Conservation (phyloP, 441 rosid species). For the Corymbia citriodora region DNA sequence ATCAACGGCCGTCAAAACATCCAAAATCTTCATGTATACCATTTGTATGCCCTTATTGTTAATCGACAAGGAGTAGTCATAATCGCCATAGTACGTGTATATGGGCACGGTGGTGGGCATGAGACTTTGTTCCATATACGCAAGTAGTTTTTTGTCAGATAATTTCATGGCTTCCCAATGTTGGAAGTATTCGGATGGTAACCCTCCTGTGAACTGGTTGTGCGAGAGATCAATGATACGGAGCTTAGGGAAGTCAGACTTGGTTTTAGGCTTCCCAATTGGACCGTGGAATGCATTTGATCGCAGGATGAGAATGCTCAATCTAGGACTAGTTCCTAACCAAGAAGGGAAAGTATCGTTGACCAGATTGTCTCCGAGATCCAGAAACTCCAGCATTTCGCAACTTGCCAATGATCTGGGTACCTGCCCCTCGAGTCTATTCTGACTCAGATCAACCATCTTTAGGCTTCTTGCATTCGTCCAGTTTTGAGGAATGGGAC, state of each 20-base stretch:
- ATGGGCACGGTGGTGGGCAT: neutral
- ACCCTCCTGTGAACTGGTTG: neutral
- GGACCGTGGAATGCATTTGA: neutral
- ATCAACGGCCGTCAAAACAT: neutral
- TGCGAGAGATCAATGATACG: neutral
- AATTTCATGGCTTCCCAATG: neutral
- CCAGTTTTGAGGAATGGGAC: slow-evolving; percentile 14
- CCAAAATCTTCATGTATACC: neutral
- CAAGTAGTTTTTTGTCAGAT: neutral
- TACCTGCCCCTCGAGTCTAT: slow-evolving; percentile 12
- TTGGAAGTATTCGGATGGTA: neutral
- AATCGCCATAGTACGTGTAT: neutral
- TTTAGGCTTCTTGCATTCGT: neutral
- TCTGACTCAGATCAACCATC: slow-evolving; percentile 16
- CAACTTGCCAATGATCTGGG: slow-evolving; percentile 26
- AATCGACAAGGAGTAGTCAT: neutral
- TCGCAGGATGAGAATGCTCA: neutral
- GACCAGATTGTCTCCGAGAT: slow-evolving; percentile 13
- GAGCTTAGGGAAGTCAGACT: neutral
- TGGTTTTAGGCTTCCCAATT: neutral
- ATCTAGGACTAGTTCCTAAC: neutral
- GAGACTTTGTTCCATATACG: neutral
- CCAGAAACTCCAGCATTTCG: slow-evolving; percentile 1
- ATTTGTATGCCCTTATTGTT: neutral
- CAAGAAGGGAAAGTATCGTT: slow-evolving; percentile 22